These are phyloP conservation scores for Paecilomyces fulvus DNA, from an alignment of 2,329 filamentous ascomycete species.

Conservation along the genomic window DNA sequence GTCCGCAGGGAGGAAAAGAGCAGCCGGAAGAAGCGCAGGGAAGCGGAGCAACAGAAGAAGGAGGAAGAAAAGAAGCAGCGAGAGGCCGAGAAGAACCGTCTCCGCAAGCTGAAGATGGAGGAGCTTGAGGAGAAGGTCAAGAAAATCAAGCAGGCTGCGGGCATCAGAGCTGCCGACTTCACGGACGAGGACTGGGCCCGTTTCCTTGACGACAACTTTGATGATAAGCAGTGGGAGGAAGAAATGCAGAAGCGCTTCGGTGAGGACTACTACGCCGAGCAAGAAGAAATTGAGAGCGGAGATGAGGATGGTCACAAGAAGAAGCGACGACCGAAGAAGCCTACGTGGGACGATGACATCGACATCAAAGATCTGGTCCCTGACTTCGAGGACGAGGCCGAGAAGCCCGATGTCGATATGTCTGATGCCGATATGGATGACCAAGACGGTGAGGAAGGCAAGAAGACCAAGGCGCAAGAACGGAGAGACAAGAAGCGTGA, in stretches of 20 bases:
- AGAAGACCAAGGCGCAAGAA: conserved; percentile 41
- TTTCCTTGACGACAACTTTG: conserved; percentile 80
- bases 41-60: conserved; percentile 66
- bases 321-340: conserved; percentile 65
- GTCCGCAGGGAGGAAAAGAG: conserved; percentile 77
- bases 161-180: conserved; percentile 57
- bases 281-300: conserved; percentile 47
- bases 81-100: conserved; percentile 70
- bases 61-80: conserved; percentile 69
- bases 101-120: conserved; percentile 82
- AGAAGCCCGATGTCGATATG: conserved; percentile 46
- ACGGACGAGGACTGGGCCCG: conserved; percentile 74
- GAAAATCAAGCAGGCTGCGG: conserved; percentile 83
- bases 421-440: conserved; percentile 46
- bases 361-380: conserved; percentile 89
- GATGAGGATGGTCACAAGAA: conserved; percentile 41
- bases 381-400: conserved; percentile 64
- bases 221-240: conserved; percentile 79
- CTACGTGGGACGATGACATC: conserved; percentile 93
- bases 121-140: conserved; percentile 80
- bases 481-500: conserved; percentile 56
- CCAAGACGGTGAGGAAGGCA: conserved; percentile 29
- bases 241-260: conserved; percentile 86
- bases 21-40: conserved; percentile 67
- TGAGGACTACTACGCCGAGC: conserved; percentile 77